phyloP scores from a whole-genome alignment of 2,329 filamentous ascomycete species.

The Hyphodiscus sp. region DNA sequence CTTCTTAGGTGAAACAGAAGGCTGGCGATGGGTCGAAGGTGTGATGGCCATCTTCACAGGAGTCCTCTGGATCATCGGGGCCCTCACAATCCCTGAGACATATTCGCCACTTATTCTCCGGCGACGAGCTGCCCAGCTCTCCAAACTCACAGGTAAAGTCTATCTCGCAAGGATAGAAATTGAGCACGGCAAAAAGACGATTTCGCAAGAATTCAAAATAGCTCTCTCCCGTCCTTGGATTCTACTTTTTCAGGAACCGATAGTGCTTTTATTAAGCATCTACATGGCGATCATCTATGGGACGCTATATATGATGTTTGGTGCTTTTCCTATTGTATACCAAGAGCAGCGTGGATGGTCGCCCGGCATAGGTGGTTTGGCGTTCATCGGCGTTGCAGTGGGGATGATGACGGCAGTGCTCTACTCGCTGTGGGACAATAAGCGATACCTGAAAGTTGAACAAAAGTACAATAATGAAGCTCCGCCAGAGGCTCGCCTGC shows the following conservation, averaged over 20 bases:
- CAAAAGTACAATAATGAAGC: constrained; percentile 41
- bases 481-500: constrained; percentile 60
- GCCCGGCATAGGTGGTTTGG: constrained; percentile 51
- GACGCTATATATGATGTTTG: constrained; percentile 52
- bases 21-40: constrained; percentile 64
- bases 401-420: constrained; percentile 56
- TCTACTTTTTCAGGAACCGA: constrained; percentile 64
- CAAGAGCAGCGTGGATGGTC: constrained; percentile 52
- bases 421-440: constrained; percentile 51
- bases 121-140: constrained; percentile 45
- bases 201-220: constrained; percentile 43
- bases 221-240: constrained; percentile 60
- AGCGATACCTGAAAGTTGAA: constrained; percentile 39
- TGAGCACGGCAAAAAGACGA: constrained; percentile 34
- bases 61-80: constrained; percentile 48
- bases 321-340: constrained; percentile 61
- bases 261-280: constrained; percentile 56
- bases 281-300: constrained; percentile 59
- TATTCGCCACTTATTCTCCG: constrained; percentile 52
- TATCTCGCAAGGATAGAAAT: constrained; percentile 49
- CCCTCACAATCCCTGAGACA: constrained; percentile 50
- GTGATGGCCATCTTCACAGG: constrained; percentile 58
- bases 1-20: constrained; percentile 55
- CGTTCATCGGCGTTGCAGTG: constrained; percentile 64
- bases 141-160: constrained; percentile 45